Base-by-base conservation (phyloP, 129 eudicot genomes). In the Chrysanthemum makinoi region DNA sequence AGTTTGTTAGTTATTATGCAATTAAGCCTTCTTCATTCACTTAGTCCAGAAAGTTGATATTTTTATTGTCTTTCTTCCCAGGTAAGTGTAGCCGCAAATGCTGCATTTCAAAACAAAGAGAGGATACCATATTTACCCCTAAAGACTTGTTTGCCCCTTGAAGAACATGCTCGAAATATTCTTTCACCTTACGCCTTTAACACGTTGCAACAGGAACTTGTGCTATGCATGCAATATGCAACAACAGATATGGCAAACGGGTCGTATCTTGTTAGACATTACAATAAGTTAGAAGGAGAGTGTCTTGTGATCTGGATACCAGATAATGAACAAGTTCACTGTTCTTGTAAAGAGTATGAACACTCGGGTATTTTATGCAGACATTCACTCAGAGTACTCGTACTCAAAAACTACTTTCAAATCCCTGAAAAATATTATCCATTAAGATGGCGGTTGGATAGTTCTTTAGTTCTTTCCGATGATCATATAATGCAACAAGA, bases 301-400 rank as follows among this genome's bases (percentile, higher is more conserved):
- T 75, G 80, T 79, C 83, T 80, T 50, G 85, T 88, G 44, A 77
- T 82, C 59, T 88, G 95, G 90, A 80, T 80, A 39, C 88, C 90
- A 52, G 90, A 88, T 49, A 86, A 73, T n/a, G 95, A 85, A 77
- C 90, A 80, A 66, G 83, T 88, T 81, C 90, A 88, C 60, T 88
- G 95, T 62, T 85, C 95, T 72, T 88, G 95, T 68, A 88, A 88
- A 72, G 90, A 88, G 60, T 85, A 80, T 54, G 95, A 85, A 63
- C 90, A 88, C 66, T 88, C 95, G 3, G 90, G 90, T 51, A 83
- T 76, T 51, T 70, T 85, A 50, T 88, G 95, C 71, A 63, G 95
- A 54, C 95, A 85, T 81, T 81, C 90, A 17, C 57, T 88, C 49
- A 81, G 95, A 61, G 83, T 88, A 49, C 83, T 88, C 35, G 83